Evolutionary conservation across 345 rosid genomes (phyloP), one percentile per base, ranked within the genome.

Genomic region (Excoecaria agallocha): DNA sequence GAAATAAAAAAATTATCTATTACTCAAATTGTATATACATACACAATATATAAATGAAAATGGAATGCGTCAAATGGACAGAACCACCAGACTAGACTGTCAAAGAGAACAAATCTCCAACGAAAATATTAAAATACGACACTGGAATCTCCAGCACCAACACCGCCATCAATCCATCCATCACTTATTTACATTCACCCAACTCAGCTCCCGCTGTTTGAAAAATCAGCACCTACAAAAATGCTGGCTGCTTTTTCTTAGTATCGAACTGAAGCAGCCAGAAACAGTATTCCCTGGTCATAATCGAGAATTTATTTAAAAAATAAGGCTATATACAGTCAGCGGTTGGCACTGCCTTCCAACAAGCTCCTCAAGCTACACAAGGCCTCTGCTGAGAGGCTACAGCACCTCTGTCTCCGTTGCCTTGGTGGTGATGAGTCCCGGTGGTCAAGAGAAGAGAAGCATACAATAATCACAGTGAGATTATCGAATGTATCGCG

Each of bases 381-480:
- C n/a, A 94, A 69, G 17, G 94, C 93, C 57, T 90, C 97, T 0
- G 94, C 76, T 1, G 94, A 82, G 22, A 90, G 84, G 82, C 94
- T 85, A 76, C 83, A 89, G 63, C 89, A 87, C 84, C 77, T 80
- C 68, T 71, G 70, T 69, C 78, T 82, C 77, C 90, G 68, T 61
- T 73, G 89, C 81, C 75, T 71, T 12, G 82, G 78, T 17, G 86
- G 75, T 1, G 83, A 77, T 6, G 77, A 73, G 13, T 85, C 91
- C 60, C 63, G 76, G 37, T 70, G 78, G 45, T 88, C 97, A 7
- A 60, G 72, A 0, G 86, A 74, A 17, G 86, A 71, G 62, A 94
- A 89, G 85, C 93, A 90, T 16, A 94, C 88, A 16, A 94, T 83
- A 5, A 90, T 86, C 38, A 86, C 93, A 0, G 98, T 92, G 39